Conservation (phyloP, 2,329 filamentous ascomycete species). For the Pyricularia pennisetigena region DNA sequence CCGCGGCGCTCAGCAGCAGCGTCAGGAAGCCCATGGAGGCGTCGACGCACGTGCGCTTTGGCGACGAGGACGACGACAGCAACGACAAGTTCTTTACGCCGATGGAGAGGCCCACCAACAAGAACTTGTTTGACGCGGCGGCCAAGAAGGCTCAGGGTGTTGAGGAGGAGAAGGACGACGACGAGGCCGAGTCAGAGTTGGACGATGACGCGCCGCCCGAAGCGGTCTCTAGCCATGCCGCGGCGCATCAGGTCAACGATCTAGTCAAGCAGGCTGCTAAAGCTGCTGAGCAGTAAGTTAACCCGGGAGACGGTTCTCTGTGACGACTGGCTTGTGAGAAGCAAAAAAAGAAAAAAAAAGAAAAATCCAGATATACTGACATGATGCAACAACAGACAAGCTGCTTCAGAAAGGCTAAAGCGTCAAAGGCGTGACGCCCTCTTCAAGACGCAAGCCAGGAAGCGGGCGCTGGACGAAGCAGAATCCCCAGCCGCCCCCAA, state of each 20-base stretch:
- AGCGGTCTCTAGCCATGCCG: constrained; percentile 43
- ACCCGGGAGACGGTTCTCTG: neutral
- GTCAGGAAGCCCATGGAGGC: constrained; percentile 14
- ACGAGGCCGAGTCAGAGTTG: constrained; percentile 12
- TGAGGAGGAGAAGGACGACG: constrained; percentile 24
- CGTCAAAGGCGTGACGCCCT: constrained; percentile 43
- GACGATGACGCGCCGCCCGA: constrained; percentile 46
- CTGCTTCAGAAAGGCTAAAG: constrained; percentile 41
- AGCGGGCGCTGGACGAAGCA: constrained; percentile 17
- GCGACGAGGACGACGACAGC: constrained; percentile 15
- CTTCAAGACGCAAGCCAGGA: constrained; percentile 47
- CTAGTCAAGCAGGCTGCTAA: constrained; percentile 36
- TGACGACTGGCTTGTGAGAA: neutral
- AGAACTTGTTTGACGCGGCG: constrained; percentile 6
- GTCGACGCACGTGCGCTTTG: constrained; percentile 18
- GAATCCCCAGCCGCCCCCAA: constrained; percentile 14
- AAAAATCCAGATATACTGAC: neutral
- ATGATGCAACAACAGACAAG: constrained; percentile 28
- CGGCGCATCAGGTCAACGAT: constrained; percentile 34
- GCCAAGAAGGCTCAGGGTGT: constrained; percentile 11
- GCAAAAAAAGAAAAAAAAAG: neutral
- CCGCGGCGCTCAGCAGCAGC: neutral
- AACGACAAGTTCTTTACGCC: constrained; percentile 21
- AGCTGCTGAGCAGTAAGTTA: constrained; percentile 39
- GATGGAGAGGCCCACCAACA: constrained; percentile 14